Percentiles rank a stretch among this genome's conserved stretches.
These are phyloP conservation scores for Pseudogymnoascus sp. DNA, from an alignment of 2,329 filamentous ascomycete species.

Conservation along the genomic window DNA sequence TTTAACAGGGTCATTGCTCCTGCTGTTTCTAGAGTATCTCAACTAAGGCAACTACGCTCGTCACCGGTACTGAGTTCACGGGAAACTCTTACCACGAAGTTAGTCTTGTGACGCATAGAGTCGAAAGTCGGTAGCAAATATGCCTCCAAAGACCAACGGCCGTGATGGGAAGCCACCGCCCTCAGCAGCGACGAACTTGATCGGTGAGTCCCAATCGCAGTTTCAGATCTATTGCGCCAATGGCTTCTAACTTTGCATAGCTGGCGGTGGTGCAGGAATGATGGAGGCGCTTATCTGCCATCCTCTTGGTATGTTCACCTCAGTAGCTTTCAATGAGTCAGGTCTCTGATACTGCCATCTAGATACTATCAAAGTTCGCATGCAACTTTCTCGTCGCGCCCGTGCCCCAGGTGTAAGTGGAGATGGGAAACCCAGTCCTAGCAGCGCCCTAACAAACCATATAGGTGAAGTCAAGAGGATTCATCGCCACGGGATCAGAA, in stretches of 20 bases:
- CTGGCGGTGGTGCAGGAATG: conserved; percentile 95
- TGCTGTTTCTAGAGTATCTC: background rate
- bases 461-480: conserved; percentile 69
- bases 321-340: background rate
- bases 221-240: conserved; percentile 5
- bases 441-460: background rate
- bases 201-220: conserved; percentile 51
- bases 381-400: conserved; percentile 90
- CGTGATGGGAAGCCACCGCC: conserved; percentile 64
- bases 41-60: background rate
- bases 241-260: conserved; percentile 37
- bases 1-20: background rate
- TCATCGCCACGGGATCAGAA: conserved; percentile 74
- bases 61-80: background rate
- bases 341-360: conserved; percentile 17
- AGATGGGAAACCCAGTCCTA: background rate
- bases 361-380: conserved; percentile 98
- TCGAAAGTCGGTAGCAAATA: conserved; percentile 23
- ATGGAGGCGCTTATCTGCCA: conserved; percentile 98
- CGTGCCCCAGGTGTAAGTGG: conserved; percentile 64
- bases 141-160: conserved; percentile 53
- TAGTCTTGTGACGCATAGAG: conserved; percentile 1
- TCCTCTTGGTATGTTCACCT: conserved; percentile 61
- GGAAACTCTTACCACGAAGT: background rate
- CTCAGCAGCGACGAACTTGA: conserved; percentile 81